Evolutionary conservation across 148 eudicot genomes (phyloP), one percentile per base, ranked within the genome.

Genomic region (Fallopia convolvulus): DNA sequence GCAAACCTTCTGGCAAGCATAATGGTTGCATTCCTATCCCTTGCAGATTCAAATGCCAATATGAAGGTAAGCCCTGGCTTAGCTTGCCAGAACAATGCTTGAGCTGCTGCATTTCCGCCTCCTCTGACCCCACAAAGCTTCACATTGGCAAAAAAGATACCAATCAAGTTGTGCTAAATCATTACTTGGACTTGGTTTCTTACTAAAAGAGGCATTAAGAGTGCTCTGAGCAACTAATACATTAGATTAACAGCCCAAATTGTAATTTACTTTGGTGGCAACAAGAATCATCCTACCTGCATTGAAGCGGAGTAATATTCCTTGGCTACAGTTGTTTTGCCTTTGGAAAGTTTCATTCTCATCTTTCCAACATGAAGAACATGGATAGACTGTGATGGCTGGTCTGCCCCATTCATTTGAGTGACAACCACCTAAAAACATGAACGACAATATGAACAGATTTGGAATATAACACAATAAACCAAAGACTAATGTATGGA

Each of bases 61-160:
- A 90, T 89, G 81, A 93, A 91, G 81, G 93, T 88, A 79, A 84
- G 81, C 36, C 97, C 97, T 4, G 68, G 73, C 79, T 90, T 93
- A 78, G 88, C 92, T 84, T 88, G 95, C 99, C 98, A 96, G 77
- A 87, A 93, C 48, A 85, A 65, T 60, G 98, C 94, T 79, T 96
- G 99, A 44, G 95, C 91, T 79, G 99, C 98, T 47, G 99, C 99
- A 70, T 96, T 96, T 21, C 99, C 99, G 11, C 99, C 99, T 20
- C 99, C 99, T 83, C 98, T 85, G 33, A 96, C 94, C 74, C 99
- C 99, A 76, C 98, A 96, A 41, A 96, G 85, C 99, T 96, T 77
- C 26, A 20, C 70, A 30, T 52, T 32, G 46, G 44, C 21, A 77
- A 63, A 74, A 18, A 60, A 18, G 26, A 41, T 46, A 6, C 17